These are phyloP conservation scores for Biscogniauxia mediterranea DNA, from an alignment of 2,329 filamentous ascomycete species.

Conservation along the genomic window DNA sequence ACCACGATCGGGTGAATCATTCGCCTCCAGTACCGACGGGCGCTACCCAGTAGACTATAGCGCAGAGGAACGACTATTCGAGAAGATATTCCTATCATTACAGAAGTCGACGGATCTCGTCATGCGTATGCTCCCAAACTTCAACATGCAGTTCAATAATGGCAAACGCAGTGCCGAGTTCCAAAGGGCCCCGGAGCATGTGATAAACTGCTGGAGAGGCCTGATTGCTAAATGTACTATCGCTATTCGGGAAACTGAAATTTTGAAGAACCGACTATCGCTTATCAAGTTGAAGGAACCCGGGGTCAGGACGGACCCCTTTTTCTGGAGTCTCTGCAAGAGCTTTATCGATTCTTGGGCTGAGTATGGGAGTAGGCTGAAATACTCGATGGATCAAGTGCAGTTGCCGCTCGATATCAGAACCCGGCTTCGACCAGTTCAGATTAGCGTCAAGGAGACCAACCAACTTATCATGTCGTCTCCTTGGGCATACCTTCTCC, in stretches of 20 bases:
- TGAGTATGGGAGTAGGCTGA: conserved; percentile 62
- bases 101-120: conserved; percentile 72
- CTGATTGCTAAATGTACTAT: conserved; percentile 70
- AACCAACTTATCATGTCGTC: conserved; percentile 66
- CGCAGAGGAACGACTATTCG: conserved; percentile 79
- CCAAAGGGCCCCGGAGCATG: conserved; percentile 56
- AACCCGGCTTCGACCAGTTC: conserved; percentile 73
- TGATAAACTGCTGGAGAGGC: conserved; percentile 64
- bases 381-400: conserved; percentile 50
- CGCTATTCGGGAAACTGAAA: conserved; percentile 70
- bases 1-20: conserved; percentile 80
- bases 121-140: conserved; percentile 66
- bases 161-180: conserved; percentile 64
- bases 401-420: conserved; percentile 66
- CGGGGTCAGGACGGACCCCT: conserved; percentile 61
- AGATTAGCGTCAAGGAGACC: conserved; percentile 79
- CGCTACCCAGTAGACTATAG: conserved; percentile 61
- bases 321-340: conserved; percentile 71
- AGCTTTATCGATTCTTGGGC: conserved; percentile 70
- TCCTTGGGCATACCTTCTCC: conserved; percentile 51
- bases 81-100: conserved; percentile 76
- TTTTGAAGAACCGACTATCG: conserved; percentile 69
- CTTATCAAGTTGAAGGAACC: conserved; percentile 84
- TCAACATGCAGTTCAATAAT: conserved; percentile 64
- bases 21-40: conserved; percentile 55